Base-by-base conservation (phyloP, 2,329 filamentous ascomycete genomes). In the Fusarium fujikuroi region DNA sequence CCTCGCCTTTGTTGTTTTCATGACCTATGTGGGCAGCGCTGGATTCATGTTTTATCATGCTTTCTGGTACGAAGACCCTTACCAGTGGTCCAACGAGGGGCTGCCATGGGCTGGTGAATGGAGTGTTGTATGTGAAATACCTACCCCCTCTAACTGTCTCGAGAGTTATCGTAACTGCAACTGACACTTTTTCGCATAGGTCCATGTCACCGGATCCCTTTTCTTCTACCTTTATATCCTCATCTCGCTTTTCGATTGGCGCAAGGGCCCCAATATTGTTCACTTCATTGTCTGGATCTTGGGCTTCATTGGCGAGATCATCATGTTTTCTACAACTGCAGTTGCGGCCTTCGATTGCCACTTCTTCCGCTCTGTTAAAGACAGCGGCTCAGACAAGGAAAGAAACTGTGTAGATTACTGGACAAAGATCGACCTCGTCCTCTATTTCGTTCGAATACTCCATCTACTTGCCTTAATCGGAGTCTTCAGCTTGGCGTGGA, bases 171-270 rank as follows among this genome's bases (percentile, higher is more conserved):
- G 46, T 66, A 63, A 58, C 60, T 64, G 49, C 52, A 67, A 62
- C 75, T 78, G 70, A 77, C 71, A 65, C 56, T 53, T 57, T 67
- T 70, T 70, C 63, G 69, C 19, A 63, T 78, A 97, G 95, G 92
- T 97, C 79, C 97, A 97, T 82, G 86, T 97, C 72, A 89, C 94
- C 63, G 94, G 92, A 61, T 92, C 93, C 49, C 92, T 95, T 74
- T 97, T 97, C 85, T 90, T 96, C 72, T 96, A 97, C 84, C 88
- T 93, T 56, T 91, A 97, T 75, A 89, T 97, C 74, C 88, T 97
- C 74, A 92, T 98, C 78, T 95, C 95, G 36, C 88, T 98, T 64
- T 87, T 97, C 77, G 95, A 98, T 81, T 93, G 92, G 79, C 91
- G 90, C 70, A 91, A 94, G 39, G 93, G 93, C 18, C 96, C 96